Evolutionary conservation across 306 rosid species (phyloP).

Genomic region (Abrus pulchellus): DNA sequence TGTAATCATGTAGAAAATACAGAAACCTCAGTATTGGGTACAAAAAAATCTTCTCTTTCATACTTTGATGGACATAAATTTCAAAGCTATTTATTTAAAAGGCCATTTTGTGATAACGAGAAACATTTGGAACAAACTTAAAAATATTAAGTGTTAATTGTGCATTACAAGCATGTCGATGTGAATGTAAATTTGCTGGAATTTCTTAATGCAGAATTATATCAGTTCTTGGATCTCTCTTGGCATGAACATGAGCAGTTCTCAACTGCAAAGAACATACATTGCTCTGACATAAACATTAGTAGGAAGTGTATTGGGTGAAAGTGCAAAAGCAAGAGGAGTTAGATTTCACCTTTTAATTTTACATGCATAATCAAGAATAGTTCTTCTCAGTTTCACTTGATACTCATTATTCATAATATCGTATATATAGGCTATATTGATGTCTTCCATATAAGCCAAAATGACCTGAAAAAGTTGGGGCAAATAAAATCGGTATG

Average conservation of each 20-base stretch:
- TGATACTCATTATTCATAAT: background rate
- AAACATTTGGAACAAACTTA: conserved; percentile 39
- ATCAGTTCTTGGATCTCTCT: conserved; percentile 31
- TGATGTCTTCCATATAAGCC: background rate
- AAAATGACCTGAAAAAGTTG: conserved; percentile 10
- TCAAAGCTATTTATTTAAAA: conserved; percentile 34
- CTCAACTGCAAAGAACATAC: conserved; percentile 20
- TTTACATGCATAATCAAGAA: background rate
- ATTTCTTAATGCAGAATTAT: conserved; percentile 25
- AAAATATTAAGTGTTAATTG: conserved; percentile 11
- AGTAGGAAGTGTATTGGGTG: background rate
- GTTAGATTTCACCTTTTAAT: background rate
- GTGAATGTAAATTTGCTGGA: conserved; percentile 31
- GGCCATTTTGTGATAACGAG: conserved; percentile 11
- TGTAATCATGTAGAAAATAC: conserved; percentile 58
- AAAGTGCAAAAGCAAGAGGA: background rate
- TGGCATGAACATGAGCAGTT: conserved; percentile 18
- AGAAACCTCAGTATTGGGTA: conserved; percentile 43
- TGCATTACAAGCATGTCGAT: background rate
- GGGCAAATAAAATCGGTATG: background rate
- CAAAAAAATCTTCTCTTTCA: conserved; percentile 40
- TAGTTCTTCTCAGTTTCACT: background rate
- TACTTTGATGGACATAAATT: conserved; percentile 25
- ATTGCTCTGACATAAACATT: background rate
- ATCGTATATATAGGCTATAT: background rate